Conservation (phyloP, 352 stramenopile species). For the Detonula confervacea region DNA sequence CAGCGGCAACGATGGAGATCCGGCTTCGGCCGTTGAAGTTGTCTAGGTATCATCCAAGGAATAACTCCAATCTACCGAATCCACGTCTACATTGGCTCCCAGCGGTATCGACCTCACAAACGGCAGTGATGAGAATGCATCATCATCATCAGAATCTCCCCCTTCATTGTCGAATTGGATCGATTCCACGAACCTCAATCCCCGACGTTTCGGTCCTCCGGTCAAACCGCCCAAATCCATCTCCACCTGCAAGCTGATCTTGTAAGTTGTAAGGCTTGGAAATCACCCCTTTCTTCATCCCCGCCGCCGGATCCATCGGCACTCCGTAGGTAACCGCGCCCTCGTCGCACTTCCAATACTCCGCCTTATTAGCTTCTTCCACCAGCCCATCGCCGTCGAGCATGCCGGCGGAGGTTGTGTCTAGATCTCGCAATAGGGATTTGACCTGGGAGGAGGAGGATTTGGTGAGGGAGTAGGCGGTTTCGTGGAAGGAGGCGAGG, state of each 20-base stretch:
- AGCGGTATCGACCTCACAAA: slow-evolving; percentile 48
- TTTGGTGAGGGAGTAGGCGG: neutral
- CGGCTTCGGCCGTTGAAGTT: neutral
- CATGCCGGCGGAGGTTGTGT: slow-evolving; percentile 8
- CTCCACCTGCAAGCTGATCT: slow-evolving; percentile 32
- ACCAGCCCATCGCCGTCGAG: neutral
- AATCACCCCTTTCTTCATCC: slow-evolving; percentile 33
- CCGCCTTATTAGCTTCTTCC: slow-evolving; percentile 9
- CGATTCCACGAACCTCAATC: slow-evolving; percentile 38
- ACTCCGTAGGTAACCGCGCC: slow-evolving; percentile 42
- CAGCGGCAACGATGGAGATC: slow-evolving; percentile 21
- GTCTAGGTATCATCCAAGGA: slow-evolving; percentile 68
- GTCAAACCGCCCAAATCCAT: slow-evolving; percentile 8
- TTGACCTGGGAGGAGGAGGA: slow-evolving; percentile 8
- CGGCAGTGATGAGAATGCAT: slow-evolving; percentile 14
- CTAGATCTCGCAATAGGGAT: slow-evolving; percentile 3
- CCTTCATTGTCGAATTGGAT: slow-evolving; percentile 25
- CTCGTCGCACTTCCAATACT: slow-evolving; percentile 41
- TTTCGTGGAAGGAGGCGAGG: slow-evolving; percentile 54
- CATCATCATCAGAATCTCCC: neutral
- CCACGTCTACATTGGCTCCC: slow-evolving; percentile 69
- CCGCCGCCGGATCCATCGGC: slow-evolving; percentile 45
- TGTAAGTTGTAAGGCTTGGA: slow-evolving; percentile 49
- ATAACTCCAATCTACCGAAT: slow-evolving; percentile 78
- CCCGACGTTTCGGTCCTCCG: neutral